Percentiles rank a stretch among this genome's conserved stretches.
Conservation (phyloP, 306 rosid genomes). For the Fragaria vesca region DNA sequence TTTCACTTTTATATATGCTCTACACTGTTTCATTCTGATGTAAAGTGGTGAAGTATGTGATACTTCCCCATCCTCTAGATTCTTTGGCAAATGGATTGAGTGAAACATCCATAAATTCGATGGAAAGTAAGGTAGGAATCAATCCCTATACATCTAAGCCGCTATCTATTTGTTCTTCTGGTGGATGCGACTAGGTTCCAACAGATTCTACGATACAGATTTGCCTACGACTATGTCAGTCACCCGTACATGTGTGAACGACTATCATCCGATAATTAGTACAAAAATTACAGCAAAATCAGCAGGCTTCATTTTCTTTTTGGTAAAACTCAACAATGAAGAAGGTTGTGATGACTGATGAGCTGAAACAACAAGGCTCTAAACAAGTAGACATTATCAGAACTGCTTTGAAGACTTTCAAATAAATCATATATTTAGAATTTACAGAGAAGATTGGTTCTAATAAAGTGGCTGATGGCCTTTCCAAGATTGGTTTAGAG, state of each 20-base stretch:
- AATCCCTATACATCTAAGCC: background rate
- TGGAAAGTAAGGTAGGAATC: slow-evolving; percentile 16
- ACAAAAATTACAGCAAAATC: background rate
- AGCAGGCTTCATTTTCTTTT: background rate
- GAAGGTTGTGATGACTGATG: background rate
- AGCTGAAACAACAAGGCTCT: background rate
- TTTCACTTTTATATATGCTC: background rate
- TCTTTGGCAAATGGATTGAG: slow-evolving; percentile 8
- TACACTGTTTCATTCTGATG: background rate
- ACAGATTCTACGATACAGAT: background rate
- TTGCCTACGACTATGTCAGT: background rate
- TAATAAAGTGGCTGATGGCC: background rate
- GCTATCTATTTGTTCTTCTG: background rate
- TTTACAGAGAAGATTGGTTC: background rate
- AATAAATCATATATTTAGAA: background rate
- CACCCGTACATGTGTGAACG: background rate
- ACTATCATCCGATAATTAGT: background rate
- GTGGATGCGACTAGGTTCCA: background rate
- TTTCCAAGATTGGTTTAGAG: background rate
- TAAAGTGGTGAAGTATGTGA: slow-evolving; percentile 10
- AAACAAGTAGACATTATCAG: background rate
- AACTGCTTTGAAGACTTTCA: background rate
- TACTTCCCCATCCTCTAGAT: slow-evolving; percentile 16
- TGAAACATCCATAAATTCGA: slow-evolving; percentile 9
- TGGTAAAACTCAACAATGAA: background rate